Evolutionary conservation across 352 stramenopile genomes (phyloP).

Genomic region (Globisporangium okanoganense): DNA sequence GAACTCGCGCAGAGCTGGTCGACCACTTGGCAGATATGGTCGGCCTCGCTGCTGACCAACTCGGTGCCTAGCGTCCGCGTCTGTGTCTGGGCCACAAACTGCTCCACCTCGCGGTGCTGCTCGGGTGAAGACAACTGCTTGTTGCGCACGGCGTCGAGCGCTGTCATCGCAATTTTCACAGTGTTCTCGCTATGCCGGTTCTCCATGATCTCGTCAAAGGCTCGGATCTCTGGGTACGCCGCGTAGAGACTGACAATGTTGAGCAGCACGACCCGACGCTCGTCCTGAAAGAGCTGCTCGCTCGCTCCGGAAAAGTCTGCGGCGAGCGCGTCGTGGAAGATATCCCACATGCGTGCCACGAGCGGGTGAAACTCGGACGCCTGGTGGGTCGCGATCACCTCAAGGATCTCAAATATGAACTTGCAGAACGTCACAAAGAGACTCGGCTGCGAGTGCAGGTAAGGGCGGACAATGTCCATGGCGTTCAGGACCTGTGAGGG

Average conservation of each 20-base stretch:
- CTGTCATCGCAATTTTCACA: conserved; percentile 24
- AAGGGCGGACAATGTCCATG: conserved; percentile 51
- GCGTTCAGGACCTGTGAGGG: conserved; percentile 41
- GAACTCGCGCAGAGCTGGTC: conserved; percentile 41
- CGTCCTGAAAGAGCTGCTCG: conserved; percentile 35
- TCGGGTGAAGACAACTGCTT: conserved; percentile 38
- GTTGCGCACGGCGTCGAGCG: conserved; percentile 30
- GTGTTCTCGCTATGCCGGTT: conserved; percentile 28
- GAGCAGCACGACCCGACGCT: conserved; percentile 33
- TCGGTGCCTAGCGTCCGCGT: background rate
- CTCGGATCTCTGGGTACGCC: conserved; percentile 34
- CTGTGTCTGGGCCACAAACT: conserved; percentile 33
- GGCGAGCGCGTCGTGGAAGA: conserved; percentile 46
- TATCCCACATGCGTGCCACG: conserved; percentile 39
- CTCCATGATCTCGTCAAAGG: conserved; percentile 38
- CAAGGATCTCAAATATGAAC: conserved; percentile 68
- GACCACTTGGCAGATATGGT: conserved; percentile 33
- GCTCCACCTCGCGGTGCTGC: conserved; percentile 52
- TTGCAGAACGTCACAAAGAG: conserved; percentile 34
- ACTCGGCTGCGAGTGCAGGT: conserved; percentile 28
- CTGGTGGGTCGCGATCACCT: conserved; percentile 58
- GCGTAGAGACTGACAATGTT: conserved; percentile 51
- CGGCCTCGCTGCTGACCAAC: conserved; percentile 15
- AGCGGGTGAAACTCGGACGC: conserved; percentile 66
- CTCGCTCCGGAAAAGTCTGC: conserved; percentile 29